Evolutionary conservation across 2,329 filamentous ascomycete genomes (phyloP), one percentile per base, ranked within the genome.

Genomic region (Raffaelea albimanens): DNA sequence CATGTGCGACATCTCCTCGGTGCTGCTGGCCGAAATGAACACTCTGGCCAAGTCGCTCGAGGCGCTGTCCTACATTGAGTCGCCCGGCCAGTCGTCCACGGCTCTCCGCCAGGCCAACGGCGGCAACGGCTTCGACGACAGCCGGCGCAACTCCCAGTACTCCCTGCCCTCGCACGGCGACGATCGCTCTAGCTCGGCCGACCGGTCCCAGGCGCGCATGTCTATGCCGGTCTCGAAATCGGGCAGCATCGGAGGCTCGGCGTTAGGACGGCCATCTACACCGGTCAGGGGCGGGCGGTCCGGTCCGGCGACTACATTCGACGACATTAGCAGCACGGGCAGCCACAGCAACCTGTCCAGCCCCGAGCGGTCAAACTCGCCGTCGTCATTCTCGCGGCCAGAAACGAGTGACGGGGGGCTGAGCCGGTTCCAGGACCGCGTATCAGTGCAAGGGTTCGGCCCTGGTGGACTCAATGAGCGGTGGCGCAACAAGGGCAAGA

Each of bases 401-500:
- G 38, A 40, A 5, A 8, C 8, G n/a, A 19, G 38, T 7, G 38
- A 19, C 18, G 38, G 14, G 22, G 40, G 25, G 25, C 25, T 7
- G 25, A 13, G 25, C 25, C 25, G 25, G 25, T 38, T 38, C 50
- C 70, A 70, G 47, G 77, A 80, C 56, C 69, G 70, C 65, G 80
- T 77, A 56, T 80, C 69, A 60, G 85, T 76, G 2, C 78, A 81
- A 51, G 87, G 88, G 0, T 88, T 95, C 59, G 82, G 82, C 0
- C 70, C 80, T 1, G 77, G 80, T 43, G 83, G 84, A 48, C 70
- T 84, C 50, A 85, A 83, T 55, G 88, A 95, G 59, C 75, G 85
- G 53, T 85, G 82, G 61, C 82, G 87, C 52, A 83, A 83, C 55
- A 88, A 87, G 61, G 87, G 87, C 25, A 90, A 85, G 62, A 84